A percentile compares a stretch with the other conserved stretches of the same genome.
Conservation (phyloP, 106 monocot genomes). For the Amphibolis antarctica region DNA sequence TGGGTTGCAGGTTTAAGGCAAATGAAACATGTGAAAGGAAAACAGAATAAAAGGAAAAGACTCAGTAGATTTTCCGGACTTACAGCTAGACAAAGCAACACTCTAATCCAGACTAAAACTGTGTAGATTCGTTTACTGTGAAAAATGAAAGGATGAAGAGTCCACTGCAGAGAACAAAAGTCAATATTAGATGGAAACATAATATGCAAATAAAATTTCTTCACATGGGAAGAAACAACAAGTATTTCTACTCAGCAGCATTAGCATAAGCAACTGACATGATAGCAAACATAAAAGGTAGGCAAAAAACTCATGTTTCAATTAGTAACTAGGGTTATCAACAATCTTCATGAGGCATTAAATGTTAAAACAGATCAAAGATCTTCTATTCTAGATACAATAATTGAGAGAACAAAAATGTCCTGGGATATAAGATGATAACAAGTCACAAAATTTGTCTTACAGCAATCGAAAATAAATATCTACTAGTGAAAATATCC, state of each 20-base stretch:
- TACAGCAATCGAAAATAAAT: no score
- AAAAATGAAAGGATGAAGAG: constrained; percentile 56
- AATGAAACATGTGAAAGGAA: not conserved
- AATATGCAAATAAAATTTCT: not conserved
- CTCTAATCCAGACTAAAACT: constrained; percentile 54
- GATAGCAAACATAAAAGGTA: no score
- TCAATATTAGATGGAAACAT: not conserved
- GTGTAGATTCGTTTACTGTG: constrained; percentile 55
- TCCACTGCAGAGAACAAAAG: constrained; percentile 30
- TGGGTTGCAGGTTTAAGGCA: not conserved
- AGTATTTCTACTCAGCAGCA: not conserved
- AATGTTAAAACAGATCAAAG: no score
- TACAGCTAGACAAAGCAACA: constrained; percentile 89
- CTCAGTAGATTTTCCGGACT: constrained; percentile 4
- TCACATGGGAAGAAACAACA: not conserved
- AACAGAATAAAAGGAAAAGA: not conserved
- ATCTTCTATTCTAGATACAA: no score
- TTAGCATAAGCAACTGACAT: no score
- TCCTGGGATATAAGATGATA: no score
- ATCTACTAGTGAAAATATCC: no score
- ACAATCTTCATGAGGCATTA: no score
- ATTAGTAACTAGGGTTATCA: no score
- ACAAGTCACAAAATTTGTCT: no score
- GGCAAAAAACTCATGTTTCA: no score
- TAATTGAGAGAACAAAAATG: no score